Evolutionary conservation across 306 rosid genomes (phyloP).

Genomic region (Rosa persica): DNA sequence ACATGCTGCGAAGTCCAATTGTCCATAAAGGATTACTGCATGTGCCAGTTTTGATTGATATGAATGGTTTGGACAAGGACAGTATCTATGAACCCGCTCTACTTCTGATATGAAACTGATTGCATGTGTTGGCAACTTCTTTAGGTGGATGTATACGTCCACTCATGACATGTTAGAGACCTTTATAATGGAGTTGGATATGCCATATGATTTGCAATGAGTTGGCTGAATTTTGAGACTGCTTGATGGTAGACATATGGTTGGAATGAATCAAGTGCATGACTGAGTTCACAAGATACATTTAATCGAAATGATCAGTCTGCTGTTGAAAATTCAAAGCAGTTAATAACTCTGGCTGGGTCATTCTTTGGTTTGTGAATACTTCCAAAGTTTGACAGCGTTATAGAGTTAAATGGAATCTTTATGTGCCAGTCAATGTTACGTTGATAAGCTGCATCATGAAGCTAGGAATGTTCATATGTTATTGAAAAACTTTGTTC

Average conservation of each 20-base stretch:
- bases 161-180: not conserved
- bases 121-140: not conserved
- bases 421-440: not conserved
- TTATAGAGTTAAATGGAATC: not conserved
- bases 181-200: not conserved
- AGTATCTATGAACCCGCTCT: not conserved
- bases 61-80: not conserved
- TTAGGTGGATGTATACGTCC: not conserved
- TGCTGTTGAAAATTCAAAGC: not conserved
- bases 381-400: not conserved
- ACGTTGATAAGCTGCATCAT: not conserved
- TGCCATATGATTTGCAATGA: not conserved
- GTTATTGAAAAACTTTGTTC: not conserved
- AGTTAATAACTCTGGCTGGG: not conserved
- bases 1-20: not conserved
- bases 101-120: not conserved
- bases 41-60: not conserved
- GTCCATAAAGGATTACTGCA: not conserved
- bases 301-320: not conserved
- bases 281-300: not conserved
- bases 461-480: not conserved
- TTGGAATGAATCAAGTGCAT: not conserved
- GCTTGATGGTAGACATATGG: conserved; percentile 4
- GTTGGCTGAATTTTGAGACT: not conserved
- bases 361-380: not conserved